A percentile compares a stretch with the other conserved stretches of the same genome.
Evolutionary conservation across 2,329 filamentous ascomycete genomes (phyloP).

Genomic region (Colletotrichum zoysiae): DNA sequence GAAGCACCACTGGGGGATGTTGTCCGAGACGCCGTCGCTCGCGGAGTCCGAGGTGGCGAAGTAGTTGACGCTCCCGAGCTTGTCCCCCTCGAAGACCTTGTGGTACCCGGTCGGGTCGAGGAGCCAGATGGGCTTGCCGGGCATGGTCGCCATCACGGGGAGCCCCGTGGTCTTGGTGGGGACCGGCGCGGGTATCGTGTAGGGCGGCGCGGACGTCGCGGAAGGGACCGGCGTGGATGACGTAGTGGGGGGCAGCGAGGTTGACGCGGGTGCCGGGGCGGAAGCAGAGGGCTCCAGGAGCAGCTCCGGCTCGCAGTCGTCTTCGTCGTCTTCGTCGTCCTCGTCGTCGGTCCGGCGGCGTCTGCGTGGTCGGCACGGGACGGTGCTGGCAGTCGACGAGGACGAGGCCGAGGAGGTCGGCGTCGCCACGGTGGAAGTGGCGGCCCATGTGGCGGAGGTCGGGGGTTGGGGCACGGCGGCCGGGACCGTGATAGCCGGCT

Average conservation of each 20-base stretch:
- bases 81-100: slow-evolving; percentile 20
- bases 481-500: slow-evolving; percentile 2
- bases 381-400: background rate
- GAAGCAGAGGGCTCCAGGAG: no score
- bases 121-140: slow-evolving; percentile 16
- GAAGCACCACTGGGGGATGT: slow-evolving; percentile 24
- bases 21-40: background rate
- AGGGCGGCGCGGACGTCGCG: background rate
- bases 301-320: no score
- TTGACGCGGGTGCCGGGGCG: no score
- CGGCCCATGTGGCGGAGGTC: background rate
- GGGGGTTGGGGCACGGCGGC: background rate
- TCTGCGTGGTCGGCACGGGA: background rate
- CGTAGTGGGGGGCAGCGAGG: no score
- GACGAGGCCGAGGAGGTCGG: background rate
- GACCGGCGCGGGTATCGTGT: background rate
- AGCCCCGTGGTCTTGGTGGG: background rate
- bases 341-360: no score
- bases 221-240: no score
- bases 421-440: background rate
- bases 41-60: slow-evolving; percentile 1
- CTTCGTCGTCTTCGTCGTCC: no score
- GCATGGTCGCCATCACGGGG: background rate
- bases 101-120: slow-evolving; percentile 12
- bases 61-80: background rate